Evolutionary conservation across 1,284 basidiomycete species (phyloP).

Genomic region (Laetiporus sulphureus): DNA sequence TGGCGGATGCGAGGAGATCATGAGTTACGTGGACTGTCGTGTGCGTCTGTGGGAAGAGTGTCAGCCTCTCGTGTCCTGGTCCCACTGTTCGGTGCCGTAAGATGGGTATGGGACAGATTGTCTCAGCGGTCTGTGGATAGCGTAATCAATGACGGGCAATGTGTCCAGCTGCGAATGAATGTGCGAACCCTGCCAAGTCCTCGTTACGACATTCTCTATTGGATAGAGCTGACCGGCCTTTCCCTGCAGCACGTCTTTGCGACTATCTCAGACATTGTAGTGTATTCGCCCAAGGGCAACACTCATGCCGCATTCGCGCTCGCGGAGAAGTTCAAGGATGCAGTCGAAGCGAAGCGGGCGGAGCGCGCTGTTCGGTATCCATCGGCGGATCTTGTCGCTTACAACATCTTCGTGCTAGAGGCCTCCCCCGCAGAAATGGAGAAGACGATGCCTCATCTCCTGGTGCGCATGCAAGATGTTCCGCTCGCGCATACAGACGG

Average conservation of each 20-base stretch:
- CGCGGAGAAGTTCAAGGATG: constrained; percentile 52
- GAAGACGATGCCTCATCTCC: constrained; percentile 40
- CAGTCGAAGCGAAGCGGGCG: constrained; percentile 46
- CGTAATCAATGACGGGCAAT: no score
- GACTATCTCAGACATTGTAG: constrained; percentile 82
- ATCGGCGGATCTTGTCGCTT: constrained; percentile 43
- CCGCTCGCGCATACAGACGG: constrained; percentile 23
- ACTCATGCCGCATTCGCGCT: constrained; percentile 46
- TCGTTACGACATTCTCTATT: no score
- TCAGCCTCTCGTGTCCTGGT: no score
- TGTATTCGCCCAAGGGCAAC: constrained; percentile 70
- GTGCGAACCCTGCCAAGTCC: no score
- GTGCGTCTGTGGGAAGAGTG: neutral
- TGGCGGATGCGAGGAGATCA: no score
- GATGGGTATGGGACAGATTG: no score
- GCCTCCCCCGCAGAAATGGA: constrained; percentile 47
- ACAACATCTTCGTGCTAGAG: constrained; percentile 85
- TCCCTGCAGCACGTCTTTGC: constrained; percentile 65
- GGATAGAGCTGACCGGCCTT: constrained; percentile 12
- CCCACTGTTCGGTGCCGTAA: no score
- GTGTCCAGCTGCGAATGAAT: no score
- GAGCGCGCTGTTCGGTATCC: constrained; percentile 33
- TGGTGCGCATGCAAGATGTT: constrained; percentile 27
- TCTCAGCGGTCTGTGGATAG: no score
- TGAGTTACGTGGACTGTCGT: no score